Evolutionary conservation across 2,329 filamentous ascomycete genomes (phyloP).

Genomic region (Aspergillus hortae): DNA sequence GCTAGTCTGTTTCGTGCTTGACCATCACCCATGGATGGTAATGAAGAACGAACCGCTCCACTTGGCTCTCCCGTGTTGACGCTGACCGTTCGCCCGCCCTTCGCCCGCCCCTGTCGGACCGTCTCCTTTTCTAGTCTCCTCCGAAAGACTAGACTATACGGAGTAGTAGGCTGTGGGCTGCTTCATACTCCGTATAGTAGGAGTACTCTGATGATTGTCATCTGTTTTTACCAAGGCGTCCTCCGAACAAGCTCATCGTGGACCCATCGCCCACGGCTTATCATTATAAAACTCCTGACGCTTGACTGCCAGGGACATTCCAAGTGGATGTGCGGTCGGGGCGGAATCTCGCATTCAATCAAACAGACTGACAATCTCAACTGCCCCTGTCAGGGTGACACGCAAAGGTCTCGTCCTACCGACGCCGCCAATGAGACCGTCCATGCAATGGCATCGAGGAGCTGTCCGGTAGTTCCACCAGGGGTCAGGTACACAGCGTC

Average conservation of each 20-base stretch:
- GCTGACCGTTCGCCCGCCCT: slow-evolving; percentile 2
- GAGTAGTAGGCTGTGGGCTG: too few species aligned
- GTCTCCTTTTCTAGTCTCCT: neutral
- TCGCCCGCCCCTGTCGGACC: neutral
- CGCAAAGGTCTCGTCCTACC: neutral
- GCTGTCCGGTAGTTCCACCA: neutral
- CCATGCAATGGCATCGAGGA: neutral
- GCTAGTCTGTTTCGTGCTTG: neutral
- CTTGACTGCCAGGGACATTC: too few species aligned
- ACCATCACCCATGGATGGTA: neutral
- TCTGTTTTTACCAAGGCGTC: too few species aligned
- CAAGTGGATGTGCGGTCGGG: too few species aligned
- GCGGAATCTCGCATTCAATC: too few species aligned
- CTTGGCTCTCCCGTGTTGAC: slow-evolving; percentile 1
- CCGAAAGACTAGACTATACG: too few species aligned
- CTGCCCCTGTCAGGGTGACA: neutral
- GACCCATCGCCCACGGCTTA: too few species aligned
- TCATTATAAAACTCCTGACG: too few species aligned
- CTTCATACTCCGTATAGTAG: too few species aligned
- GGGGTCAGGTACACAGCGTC: neutral
- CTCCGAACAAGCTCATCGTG: too few species aligned
- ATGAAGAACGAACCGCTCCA: slow-evolving; percentile 7
- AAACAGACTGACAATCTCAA: too few species aligned
- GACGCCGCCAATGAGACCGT: neutral
- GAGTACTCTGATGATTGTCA: too few species aligned